Percentiles rank a stretch among this genome's conserved stretches.
phyloP scores from a whole-genome alignment of 768 basidiomycete species.

The Agrocybe pediades region DNA sequence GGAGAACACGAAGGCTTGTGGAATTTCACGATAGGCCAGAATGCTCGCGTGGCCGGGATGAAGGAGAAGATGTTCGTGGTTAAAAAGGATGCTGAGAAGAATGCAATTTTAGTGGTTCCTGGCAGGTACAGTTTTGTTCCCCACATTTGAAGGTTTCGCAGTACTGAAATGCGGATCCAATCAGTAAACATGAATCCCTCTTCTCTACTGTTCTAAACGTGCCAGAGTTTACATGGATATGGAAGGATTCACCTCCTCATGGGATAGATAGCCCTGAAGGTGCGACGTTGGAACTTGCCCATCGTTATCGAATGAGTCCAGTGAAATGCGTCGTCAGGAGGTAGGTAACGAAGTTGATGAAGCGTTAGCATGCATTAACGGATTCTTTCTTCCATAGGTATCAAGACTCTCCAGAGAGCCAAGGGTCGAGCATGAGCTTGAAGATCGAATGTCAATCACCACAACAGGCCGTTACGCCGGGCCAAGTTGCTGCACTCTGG shows the following conservation, averaged over 20 bases:
- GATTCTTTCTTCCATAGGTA: not conserved
- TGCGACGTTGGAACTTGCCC: constrained; percentile 52
- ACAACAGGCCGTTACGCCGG: constrained; percentile 70
- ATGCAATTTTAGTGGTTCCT: constrained; percentile 77
- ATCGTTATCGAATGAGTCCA: constrained; percentile 69
- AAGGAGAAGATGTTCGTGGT: constrained; percentile 69
- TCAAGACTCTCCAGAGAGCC: not conserved
- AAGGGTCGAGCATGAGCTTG: constrained; percentile 27
- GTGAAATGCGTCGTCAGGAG: constrained; percentile 53
- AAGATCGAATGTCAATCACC: constrained; percentile 57
- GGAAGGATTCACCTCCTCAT: constrained; percentile 57
- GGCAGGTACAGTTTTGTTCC: constrained; percentile 51
- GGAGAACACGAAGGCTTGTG: constrained; percentile 77
- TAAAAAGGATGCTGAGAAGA: constrained; percentile 60
- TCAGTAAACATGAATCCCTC: constrained; percentile 64
- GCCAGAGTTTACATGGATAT: constrained; percentile 75
- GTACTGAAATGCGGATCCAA: not conserved
- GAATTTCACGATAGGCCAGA: constrained; percentile 86
- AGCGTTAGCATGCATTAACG: too few species aligned
- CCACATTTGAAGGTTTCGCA: not conserved
- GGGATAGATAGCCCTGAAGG: constrained; percentile 44
- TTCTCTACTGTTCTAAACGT: constrained; percentile 41
- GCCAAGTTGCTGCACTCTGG: constrained; percentile 81
- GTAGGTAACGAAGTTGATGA: constrained; percentile 33
- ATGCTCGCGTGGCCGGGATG: constrained; percentile 66